Evolutionary conservation across 2,329 filamentous ascomycete genomes (phyloP), one percentile per base, ranked within the genome.

Genomic region (Aurifilum marmelostoma): DNA sequence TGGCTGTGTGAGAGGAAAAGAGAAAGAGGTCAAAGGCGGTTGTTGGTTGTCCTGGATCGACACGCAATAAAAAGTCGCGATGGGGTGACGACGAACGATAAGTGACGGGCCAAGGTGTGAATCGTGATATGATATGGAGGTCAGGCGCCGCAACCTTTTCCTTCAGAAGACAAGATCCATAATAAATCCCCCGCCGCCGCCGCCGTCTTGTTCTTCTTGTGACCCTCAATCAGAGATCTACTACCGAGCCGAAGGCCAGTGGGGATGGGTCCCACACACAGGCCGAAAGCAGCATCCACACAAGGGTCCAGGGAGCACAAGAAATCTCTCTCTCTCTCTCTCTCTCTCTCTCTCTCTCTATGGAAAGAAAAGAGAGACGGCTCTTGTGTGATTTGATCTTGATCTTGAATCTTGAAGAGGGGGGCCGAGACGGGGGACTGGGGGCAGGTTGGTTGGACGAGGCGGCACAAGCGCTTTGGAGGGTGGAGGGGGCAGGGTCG

Each of bases 121-220:
- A 39, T 12, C 37, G 37, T 39, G 37, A 7, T 39, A 12, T 34
- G 34, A 21, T 47, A 47, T 47, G 21, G 43, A n/a, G 69, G 66
- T 70, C 69, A 66, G 59, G 63, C 69, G 66, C 69, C 21, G 43
- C 43, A 21, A 67, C 52, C 66, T 50, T 64, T 67, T 34, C 34
- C 52, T 70, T 68, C 56, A 54, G 52, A 27, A 14, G 34, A 43
- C 18, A 68, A 32, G 69, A 67, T 70, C 69, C 69, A 70, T 70
- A 63, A 47, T 47, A 47, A n/a, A 47, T 9, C 21, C 43, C 34
- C 32, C 50, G n/a, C 59, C 24, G 59, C 21, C 59, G 37, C 59
- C 43, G 43, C 43, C 43, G 18, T 11, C 37, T 39, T 21, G 7
- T 21, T 47, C 8, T 18, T 41, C 58, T 32, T 43, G 59, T 34